Conservation (phyloP, 2,329 filamentous ascomycete genomes). For the Trichoderma asperellum region DNA sequence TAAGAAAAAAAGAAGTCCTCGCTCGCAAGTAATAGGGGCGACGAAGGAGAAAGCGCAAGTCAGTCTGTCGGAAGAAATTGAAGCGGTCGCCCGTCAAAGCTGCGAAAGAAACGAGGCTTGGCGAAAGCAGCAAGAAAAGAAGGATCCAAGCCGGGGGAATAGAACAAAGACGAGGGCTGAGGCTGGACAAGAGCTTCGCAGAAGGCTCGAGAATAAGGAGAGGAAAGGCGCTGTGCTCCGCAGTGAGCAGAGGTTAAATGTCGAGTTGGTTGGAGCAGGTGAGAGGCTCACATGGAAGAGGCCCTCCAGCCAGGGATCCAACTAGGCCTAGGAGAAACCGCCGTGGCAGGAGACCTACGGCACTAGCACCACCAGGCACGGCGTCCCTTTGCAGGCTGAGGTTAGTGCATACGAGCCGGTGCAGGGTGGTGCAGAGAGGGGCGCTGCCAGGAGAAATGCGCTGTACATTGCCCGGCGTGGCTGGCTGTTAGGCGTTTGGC, state of each 20-base stretch:
- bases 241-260: slow-evolving; percentile 24
- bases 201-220: slow-evolving; percentile 28
- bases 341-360: slow-evolving; percentile 3
- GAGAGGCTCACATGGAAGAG: slow-evolving; percentile 25
- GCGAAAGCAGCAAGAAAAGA: not conserved
- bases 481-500: slow-evolving; percentile 12
- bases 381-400: not conserved
- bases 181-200: slow-evolving; percentile 22
- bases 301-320: slow-evolving; percentile 16
- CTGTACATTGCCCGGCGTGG: not conserved
- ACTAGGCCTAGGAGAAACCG: not conserved
- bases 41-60: not conserved
- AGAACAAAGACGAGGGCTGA: not conserved
- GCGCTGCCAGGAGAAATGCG: not conserved
- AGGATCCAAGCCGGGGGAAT: slow-evolving; percentile 13
- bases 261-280: not conserved
- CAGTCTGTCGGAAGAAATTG: slow-evolving; percentile 6
- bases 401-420: not conserved
- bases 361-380: not conserved
- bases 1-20: not conserved
- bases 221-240: slow-evolving; percentile 22
- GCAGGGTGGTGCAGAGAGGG: not conserved
- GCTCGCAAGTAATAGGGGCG: slow-evolving; percentile 15
- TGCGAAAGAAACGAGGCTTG: slow-evolving; percentile 6
- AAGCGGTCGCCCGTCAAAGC: slow-evolving; percentile 18